Evolutionary conservation across 345 rosid species (phyloP).

Genomic region (Melastoma malabathricum): DNA sequence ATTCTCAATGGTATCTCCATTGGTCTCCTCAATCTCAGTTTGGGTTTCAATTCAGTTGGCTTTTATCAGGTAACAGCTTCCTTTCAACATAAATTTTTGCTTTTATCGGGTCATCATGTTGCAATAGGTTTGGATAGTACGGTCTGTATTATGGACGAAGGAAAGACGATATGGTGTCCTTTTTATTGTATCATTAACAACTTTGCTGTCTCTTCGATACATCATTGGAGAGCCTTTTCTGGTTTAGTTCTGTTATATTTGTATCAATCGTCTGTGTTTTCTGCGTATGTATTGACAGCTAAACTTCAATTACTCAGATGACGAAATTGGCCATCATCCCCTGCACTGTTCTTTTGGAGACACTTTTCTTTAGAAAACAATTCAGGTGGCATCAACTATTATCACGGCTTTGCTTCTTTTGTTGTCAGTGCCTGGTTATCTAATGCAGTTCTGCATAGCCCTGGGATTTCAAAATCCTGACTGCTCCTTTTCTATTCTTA

Average conservation of each 20-base stretch:
- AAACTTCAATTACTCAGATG: slow-evolving; percentile 45
- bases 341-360: slow-evolving; percentile 96
- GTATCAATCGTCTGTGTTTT: background rate
- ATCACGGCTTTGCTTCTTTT: too few species aligned
- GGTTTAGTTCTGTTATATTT: too few species aligned
- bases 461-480: background rate
- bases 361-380: slow-evolving; percentile 84
- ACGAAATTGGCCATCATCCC: slow-evolving; percentile 99
- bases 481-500: background rate
- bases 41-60: slow-evolving; percentile 99
- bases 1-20: slow-evolving; percentile 93
- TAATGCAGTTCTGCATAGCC: background rate
- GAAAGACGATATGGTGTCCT: too few species aligned
- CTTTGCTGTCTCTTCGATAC: too few species aligned
- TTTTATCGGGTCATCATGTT: background rate
- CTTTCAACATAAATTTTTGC: slow-evolving; percentile 4
- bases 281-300: slow-evolving; percentile 4
- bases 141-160: too few species aligned
- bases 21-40: slow-evolving; percentile 91
- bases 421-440: too few species aligned
- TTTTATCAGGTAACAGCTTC: slow-evolving; percentile 71
- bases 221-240: background rate
- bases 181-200: too few species aligned
- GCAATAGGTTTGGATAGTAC: too few species aligned
- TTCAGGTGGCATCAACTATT: slow-evolving; percentile 49